phyloP scores from a whole-genome alignment of 805 yeast genomes.

The Kazachstania martiniae region DNA sequence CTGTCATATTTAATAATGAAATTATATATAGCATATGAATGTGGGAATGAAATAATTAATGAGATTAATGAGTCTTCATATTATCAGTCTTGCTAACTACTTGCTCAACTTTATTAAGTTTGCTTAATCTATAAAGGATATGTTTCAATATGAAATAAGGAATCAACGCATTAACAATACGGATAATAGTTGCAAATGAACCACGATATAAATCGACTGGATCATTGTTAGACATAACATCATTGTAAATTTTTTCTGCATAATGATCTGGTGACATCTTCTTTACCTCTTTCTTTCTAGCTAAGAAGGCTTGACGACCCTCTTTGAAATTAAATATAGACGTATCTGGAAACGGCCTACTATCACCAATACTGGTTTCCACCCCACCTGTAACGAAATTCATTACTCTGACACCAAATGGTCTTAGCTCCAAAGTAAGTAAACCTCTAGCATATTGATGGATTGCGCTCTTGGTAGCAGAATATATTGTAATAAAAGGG shows the following conservation, averaged over 20 bases:
- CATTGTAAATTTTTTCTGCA: slow-evolving; percentile 44
- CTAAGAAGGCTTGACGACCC: slow-evolving; percentile 36
- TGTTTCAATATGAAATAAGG: slow-evolving; percentile 39
- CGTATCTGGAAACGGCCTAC: slow-evolving; percentile 39
- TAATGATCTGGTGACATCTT: slow-evolving; percentile 43
- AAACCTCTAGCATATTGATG: slow-evolving; percentile 56
- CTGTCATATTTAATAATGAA: too few relatives aligned
- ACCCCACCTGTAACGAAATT: slow-evolving; percentile 71
- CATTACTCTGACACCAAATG: slow-evolving; percentile 59
- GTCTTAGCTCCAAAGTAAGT: slow-evolving; percentile 54
- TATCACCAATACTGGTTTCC: slow-evolving; percentile 55
- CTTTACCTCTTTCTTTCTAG: slow-evolving; percentile 45
- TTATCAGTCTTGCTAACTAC: background rate
- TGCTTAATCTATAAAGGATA: background rate
- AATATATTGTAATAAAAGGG: slow-evolving; percentile 58
- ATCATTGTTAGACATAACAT: slow-evolving; percentile 29
- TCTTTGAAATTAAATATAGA: slow-evolving; percentile 44
- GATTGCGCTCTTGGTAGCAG: slow-evolving; percentile 63
- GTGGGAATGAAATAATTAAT: too few relatives aligned
- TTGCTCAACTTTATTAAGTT: background rate
- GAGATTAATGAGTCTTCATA: background rate
- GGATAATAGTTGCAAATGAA: slow-evolving; percentile 29
- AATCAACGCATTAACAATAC: slow-evolving; percentile 26
- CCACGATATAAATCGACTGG: slow-evolving; percentile 50
- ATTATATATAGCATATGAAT: too few relatives aligned